phyloP scores from a whole-genome alignment of 768 basidiomycete genomes.

The Amanita fuliginea region DNA sequence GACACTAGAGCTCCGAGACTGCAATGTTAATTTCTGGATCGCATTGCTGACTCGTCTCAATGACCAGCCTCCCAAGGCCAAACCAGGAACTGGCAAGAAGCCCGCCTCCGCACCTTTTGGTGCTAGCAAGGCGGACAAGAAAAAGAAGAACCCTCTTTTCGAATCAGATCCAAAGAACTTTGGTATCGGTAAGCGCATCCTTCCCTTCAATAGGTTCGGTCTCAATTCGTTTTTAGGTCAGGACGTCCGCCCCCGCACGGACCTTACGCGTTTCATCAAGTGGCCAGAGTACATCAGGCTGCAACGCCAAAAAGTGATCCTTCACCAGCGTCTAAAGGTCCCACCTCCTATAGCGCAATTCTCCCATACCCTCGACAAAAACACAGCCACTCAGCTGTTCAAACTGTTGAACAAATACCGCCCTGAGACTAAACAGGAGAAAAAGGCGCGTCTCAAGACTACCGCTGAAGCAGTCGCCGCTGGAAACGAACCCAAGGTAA shows the following conservation, averaged over 20 bases:
- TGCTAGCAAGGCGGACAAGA: constrained; percentile 63
- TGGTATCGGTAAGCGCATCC: constrained; percentile 67
- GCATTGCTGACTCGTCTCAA: constrained; percentile 67
- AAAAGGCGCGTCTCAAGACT: constrained; percentile 84
- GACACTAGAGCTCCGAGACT: constrained; percentile 48
- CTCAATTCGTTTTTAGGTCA: constrained; percentile 48
- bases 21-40: constrained; percentile 18
- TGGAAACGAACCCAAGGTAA: constrained; percentile 55
- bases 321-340: constrained; percentile 95
- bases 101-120: constrained; percentile 79
- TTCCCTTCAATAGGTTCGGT: not conserved
- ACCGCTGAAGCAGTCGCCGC: constrained; percentile 71
- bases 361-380: constrained; percentile 97
- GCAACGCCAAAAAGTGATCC: constrained; percentile 97
- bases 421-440: constrained; percentile 92
- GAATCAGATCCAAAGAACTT: constrained; percentile 88
- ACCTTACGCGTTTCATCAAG: constrained; percentile 96
- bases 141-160: constrained; percentile 92
- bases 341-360: constrained; percentile 98
- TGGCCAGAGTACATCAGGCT: constrained; percentile 99
- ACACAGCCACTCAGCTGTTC: constrained; percentile 97
- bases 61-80: constrained; percentile 84
- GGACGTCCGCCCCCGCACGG: constrained; percentile 81
- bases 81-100: constrained; percentile 67
- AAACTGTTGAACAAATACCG: constrained; percentile 97